Percentiles rank a stretch among this genome's conserved stretches.
Evolutionary conservation across 495 filamentous ascomycete species (phyloP).

Genomic region (Xylaria acuta): DNA sequence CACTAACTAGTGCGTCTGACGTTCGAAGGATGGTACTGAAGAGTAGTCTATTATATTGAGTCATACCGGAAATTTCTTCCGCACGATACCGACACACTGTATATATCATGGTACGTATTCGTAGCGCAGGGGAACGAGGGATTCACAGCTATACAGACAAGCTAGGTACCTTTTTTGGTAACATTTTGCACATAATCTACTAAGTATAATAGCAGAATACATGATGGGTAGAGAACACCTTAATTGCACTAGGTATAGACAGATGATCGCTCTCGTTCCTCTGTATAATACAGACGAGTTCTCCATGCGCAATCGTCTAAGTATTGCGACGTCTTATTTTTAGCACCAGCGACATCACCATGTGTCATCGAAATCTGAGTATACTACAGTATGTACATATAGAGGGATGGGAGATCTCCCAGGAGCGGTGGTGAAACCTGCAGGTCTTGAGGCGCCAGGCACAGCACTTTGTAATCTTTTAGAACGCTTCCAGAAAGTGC

Average conservation of each 20-base stretch:
- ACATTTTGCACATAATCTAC: too few species aligned
- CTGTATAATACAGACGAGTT: background rate
- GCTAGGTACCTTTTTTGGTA: too few species aligned
- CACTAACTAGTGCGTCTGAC: background rate
- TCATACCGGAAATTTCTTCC: background rate
- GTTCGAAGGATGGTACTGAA: conserved; percentile 7
- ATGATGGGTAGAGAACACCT: background rate
- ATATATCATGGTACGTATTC: background rate
- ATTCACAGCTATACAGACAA: background rate
- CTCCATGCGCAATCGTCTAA: background rate
- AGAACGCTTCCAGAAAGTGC: conserved; percentile 4
- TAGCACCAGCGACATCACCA: background rate
- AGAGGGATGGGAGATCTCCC: background rate
- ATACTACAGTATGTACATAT: too few species aligned
- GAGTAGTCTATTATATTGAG: background rate
- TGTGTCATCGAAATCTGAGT: background rate
- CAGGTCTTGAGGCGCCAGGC: background rate
- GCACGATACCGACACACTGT: background rate
- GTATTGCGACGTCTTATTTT: background rate
- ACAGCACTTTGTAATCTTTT: conserved; percentile 16
- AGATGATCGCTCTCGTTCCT: background rate
- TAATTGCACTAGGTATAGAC: background rate
- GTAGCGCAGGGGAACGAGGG: background rate
- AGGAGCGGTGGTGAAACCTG: background rate
- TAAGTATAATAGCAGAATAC: background rate